Evolutionary conservation across 2,329 filamentous ascomycete genomes (phyloP), one percentile per base, ranked within the genome.

Genomic region (Aspergillus ochraceus): DNA sequence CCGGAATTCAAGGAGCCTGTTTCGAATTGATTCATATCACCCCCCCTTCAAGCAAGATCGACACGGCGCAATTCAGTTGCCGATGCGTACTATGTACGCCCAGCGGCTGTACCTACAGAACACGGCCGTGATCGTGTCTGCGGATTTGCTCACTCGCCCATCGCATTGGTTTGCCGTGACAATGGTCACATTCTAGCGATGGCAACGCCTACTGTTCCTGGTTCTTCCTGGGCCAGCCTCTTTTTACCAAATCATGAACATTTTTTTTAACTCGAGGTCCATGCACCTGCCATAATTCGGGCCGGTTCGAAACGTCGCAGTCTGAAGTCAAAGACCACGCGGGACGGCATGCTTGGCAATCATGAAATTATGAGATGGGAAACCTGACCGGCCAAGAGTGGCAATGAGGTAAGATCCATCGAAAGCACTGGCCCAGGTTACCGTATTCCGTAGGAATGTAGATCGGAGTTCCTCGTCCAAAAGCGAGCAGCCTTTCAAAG

Each of bases 221-320:
- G 36, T 42, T n/a, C 17, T 42, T 14, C 8, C 17, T 42, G 36
- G 36, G 5, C 14, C 6, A n/a, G 6, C 42, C 56, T 51, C 50
- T n/a, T 51, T 12, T 58, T 24, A n/a, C 3, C 17, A 9, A 17
- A 54, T 29, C 42, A 58, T 29, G 30, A 26, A 12, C 26, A 2
- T 29, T 49, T 20, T 30, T 52, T 58, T 45, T 45, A 46, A 51
- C 54, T 61, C 57, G 53, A 36, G 32, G 46, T 47, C 50, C 52
- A 47, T 54, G 55, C 49, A 58, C 50, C 55, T 55, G 46, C 46
- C 57, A 60, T 61, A 49, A 45, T 53, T 59, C 58, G 54, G 54
- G 42, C 62, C 52, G 60, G 64, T 61, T 65, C 60, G 52, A 62
- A 54, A 64, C 55, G 56, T 56, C 42, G 52, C 60, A 53, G 42